Percentiles rank a stretch among this genome's conserved stretches.
Conservation (phyloP, 2,329 filamentous ascomycete species). For the Cladosporium sp. region DNA sequence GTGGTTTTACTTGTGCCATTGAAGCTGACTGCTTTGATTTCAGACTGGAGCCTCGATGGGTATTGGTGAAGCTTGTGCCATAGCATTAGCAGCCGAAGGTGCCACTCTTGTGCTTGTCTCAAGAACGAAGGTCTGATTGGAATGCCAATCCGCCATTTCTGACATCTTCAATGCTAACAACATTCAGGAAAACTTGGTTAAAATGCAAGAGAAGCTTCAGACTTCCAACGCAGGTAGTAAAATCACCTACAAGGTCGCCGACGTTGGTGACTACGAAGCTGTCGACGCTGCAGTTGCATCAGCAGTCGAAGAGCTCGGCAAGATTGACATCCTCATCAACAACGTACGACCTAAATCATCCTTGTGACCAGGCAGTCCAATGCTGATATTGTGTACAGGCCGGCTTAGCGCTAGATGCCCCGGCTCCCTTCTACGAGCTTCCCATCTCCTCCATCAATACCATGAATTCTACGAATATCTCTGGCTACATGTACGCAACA, state of each 20-base stretch:
- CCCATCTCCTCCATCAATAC: constrained; percentile 37
- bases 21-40: too few species aligned
- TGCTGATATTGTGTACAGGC: constrained; percentile 21
- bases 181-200: background rate
- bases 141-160: too few species aligned
- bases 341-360: constrained; percentile 29
- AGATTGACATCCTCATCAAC: constrained; percentile 46
- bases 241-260: constrained; percentile 27
- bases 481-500: constrained; percentile 45
- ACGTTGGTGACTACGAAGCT: constrained; percentile 32
- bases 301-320: constrained; percentile 31
- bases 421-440: constrained; percentile 39
- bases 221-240: constrained; percentile 13
- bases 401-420: constrained; percentile 46
- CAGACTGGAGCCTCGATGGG: constrained; percentile 9
- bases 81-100: constrained; percentile 2
- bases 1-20: too few species aligned
- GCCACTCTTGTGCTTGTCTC: constrained; percentile 2
- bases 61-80: constrained; percentile 8
- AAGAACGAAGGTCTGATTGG: background rate
- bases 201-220: constrained; percentile 1
- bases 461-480: constrained; percentile 48
- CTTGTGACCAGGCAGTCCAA: background rate
- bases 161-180: background rate
- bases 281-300: constrained; percentile 30